These are phyloP conservation scores for Didymella keratinophila DNA, from an alignment of 2,329 filamentous ascomycete species.

Conservation along the genomic window DNA sequence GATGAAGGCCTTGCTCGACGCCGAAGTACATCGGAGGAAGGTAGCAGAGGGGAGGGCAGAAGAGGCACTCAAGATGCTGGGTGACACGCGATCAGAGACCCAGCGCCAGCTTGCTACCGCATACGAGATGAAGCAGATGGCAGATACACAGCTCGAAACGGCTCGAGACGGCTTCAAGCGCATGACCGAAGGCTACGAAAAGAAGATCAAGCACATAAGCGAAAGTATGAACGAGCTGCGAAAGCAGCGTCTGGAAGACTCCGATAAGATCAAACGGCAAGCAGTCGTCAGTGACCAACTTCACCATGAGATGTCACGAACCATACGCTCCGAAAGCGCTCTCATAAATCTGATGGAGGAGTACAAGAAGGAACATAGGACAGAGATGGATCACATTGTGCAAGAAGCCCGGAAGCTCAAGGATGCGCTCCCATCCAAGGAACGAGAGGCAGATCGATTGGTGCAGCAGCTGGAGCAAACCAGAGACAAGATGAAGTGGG, in stretches of 20 bases:
- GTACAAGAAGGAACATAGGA: conserved; percentile 71
- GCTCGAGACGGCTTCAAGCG: conserved; percentile 76
- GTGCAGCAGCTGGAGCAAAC: conserved; percentile 67
- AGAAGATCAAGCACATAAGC: conserved; percentile 63
- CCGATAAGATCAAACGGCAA: conserved; percentile 58
- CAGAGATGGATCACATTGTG: conserved; percentile 67
- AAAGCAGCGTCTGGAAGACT: conserved; percentile 39
- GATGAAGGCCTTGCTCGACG: conserved; percentile 68
- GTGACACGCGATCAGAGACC: conserved; percentile 66
- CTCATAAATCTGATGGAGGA: conserved; percentile 67
- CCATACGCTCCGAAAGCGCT: conserved; percentile 68
- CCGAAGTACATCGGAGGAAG: conserved; percentile 68
- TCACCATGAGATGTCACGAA: conserved; percentile 69
- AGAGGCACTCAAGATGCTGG: conserved; percentile 69
- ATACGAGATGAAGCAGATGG: conserved; percentile 56
- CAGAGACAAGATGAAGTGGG: conserved; percentile 76
- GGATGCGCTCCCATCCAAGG: conserved; percentile 61
- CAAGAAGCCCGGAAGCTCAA: conserved; percentile 65
- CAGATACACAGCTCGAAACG: conserved; percentile 69
- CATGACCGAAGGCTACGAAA: conserved; percentile 61
- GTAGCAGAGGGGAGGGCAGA: conserved; percentile 68
- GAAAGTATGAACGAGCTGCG: conserved; percentile 46
- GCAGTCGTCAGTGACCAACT: conserved; percentile 77
- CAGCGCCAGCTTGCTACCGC: conserved; percentile 69
- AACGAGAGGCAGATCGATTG: conserved; percentile 67